Conservation (phyloP, 305 asterid species). For the Vinca major region DNA sequence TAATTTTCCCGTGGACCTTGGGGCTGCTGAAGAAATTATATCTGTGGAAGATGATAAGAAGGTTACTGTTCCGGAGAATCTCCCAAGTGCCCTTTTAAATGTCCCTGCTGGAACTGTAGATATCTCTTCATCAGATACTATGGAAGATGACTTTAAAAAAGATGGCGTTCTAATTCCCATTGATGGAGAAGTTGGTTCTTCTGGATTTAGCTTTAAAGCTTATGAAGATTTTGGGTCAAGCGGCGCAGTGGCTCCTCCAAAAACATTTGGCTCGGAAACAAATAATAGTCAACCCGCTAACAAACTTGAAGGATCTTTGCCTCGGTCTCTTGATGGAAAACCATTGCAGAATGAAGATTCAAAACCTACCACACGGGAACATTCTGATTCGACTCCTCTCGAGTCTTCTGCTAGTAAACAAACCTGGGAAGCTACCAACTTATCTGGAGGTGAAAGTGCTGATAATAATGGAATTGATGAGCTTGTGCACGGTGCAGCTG, state of each 20-base stretch:
- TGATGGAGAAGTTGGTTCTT: conserved; percentile 19
- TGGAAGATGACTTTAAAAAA: conserved; percentile 15
- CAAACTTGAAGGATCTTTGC: conserved; percentile 14
- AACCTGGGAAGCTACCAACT: conserved; percentile 12
- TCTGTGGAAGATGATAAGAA: conserved; percentile 15
- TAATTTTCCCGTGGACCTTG: conserved; percentile 23
- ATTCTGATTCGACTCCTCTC: conserved; percentile 11
- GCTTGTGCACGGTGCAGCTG: conserved; percentile 15
- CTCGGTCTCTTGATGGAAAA: neutral
- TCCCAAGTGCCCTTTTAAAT: conserved; percentile 12
- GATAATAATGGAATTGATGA: conserved; percentile 17
- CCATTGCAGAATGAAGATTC: conserved; percentile 12
- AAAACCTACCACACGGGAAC: conserved; percentile 3
- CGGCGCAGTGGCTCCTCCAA: neutral
- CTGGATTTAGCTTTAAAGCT: conserved; percentile 1
- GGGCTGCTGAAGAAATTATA: conserved; percentile 21
- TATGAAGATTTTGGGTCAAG: conserved; percentile 1
- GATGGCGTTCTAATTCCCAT: conserved; percentile 10
- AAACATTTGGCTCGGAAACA: conserved; percentile 9
- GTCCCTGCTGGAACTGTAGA: conserved; percentile 21
- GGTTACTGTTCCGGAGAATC: conserved; percentile 18
- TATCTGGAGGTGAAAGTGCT: conserved; percentile 17
- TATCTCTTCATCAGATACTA: conserved; percentile 18
- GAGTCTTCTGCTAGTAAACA: conserved; percentile 21
- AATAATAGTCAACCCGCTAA: conserved; percentile 1